Conservation (phyloP, 2,329 filamentous ascomycete genomes). For the Colletotrichum tanaceti region DNA sequence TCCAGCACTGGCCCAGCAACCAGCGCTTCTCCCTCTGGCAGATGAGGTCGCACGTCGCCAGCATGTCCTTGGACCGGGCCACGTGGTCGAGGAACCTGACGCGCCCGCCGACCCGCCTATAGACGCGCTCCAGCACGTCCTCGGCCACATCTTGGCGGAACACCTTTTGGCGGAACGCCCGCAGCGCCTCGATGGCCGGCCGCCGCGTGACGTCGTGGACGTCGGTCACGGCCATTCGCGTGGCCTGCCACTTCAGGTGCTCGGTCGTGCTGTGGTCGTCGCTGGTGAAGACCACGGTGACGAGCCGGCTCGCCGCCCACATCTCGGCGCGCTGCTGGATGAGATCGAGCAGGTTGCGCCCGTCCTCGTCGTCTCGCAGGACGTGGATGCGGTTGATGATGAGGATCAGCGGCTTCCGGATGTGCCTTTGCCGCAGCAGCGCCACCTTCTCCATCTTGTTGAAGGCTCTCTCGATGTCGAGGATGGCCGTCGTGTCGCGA, state of each 20-base stretch:
- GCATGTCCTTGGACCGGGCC: conserved; percentile 63
- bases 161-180: conserved; percentile 61
- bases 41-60: conserved; percentile 65
- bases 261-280: conserved; percentile 71
- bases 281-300: conserved; percentile 68
- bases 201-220: conserved; percentile 63
- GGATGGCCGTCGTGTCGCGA: conserved; percentile 73
- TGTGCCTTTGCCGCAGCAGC: conserved; percentile 60
- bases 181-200: conserved; percentile 60
- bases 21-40: conserved; percentile 76
- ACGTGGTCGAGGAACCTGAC: conserved; percentile 65
- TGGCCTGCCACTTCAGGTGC: conserved; percentile 65
- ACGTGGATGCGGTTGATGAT: conserved; percentile 77
- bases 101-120: conserved; percentile 65
- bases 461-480: conserved; percentile 78
- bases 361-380: conserved; percentile 74
- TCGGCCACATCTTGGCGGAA: conserved; percentile 55
- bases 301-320: conserved; percentile 77
- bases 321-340: conserved; percentile 78
- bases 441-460: conserved; percentile 81
- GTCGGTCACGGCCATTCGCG: conserved; percentile 65
- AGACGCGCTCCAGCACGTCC: conserved; percentile 61
- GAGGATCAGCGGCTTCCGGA: conserved; percentile 68
- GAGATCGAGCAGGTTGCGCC: conserved; percentile 74
- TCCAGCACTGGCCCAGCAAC: conserved; percentile 81